Percentiles rank a stretch among this genome's conserved stretches.
These are phyloP conservation scores for Cyberlindnera petersonii DNA, from an alignment of 805 yeast species.

Conservation along the genomic window DNA sequence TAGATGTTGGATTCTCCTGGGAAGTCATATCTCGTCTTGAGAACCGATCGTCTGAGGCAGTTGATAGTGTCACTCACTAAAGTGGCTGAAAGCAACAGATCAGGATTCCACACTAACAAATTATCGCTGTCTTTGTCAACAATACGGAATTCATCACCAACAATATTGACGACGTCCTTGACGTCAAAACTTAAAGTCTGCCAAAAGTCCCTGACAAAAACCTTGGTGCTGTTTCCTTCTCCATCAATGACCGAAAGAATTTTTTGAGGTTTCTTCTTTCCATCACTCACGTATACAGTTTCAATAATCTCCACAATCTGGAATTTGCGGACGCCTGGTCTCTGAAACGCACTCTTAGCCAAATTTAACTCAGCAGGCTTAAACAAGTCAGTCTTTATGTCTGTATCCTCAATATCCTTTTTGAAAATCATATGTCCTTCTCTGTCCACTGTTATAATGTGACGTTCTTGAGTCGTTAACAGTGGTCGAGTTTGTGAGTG, in stretches of 20 bases:
- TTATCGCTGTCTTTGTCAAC: slow-evolving; percentile 54
- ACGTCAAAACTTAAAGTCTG: slow-evolving; percentile 42
- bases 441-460: slow-evolving; percentile 18
- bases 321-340: slow-evolving; percentile 46
- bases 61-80: slow-evolving; percentile 68
- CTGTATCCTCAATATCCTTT: slow-evolving; percentile 25
- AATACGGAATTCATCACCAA: slow-evolving; percentile 39
- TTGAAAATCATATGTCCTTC: slow-evolving; percentile 24
- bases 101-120: slow-evolving; percentile 81
- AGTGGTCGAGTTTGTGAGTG: slow-evolving; percentile 5
- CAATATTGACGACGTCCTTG: slow-evolving; percentile 60
- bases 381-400: slow-evolving; percentile 11
- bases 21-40: slow-evolving; percentile 51
- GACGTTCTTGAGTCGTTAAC: slow-evolving; percentile 23
- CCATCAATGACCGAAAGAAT: slow-evolving; percentile 49
- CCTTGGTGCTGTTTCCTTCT: slow-evolving; percentile 31
- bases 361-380: slow-evolving; percentile 13
- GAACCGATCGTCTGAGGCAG: slow-evolving; percentile 69
- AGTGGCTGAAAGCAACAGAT: slow-evolving; percentile 76
- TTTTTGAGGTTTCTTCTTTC: slow-evolving; percentile 40
- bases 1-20: slow-evolving; percentile 66
- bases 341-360: slow-evolving; percentile 42
- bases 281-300: slow-evolving; percentile 31
- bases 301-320: slow-evolving; percentile 37
- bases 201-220: slow-evolving; percentile 63